Percentiles rank a stretch among this genome's conserved stretches.
Conservation (phyloP, 2,329 filamentous ascomycete species). For the Aspergillus floridensis region DNA sequence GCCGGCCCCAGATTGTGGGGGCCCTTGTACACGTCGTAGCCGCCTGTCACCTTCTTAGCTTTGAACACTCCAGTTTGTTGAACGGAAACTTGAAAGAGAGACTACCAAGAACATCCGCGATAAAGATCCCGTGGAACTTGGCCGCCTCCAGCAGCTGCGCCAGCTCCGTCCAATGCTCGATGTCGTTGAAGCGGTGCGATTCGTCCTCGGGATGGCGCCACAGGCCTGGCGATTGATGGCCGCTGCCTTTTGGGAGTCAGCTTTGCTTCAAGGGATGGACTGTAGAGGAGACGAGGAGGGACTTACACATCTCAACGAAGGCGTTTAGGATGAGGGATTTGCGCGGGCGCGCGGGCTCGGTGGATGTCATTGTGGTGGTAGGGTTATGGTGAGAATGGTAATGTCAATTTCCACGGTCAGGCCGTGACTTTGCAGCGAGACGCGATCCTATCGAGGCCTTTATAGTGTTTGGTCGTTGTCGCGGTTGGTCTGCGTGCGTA, state of each 20-base stretch:
- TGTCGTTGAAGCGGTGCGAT: slow-evolving; percentile 60
- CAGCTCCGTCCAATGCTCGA: slow-evolving; percentile 61
- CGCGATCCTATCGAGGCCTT: too few species aligned
- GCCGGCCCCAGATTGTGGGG: slow-evolving; percentile 59
- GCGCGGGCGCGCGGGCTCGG: slow-evolving; percentile 19
- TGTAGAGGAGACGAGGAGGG: slow-evolving; percentile 39
- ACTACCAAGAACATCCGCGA: slow-evolving; percentile 61
- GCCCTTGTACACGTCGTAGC: slow-evolving; percentile 68
- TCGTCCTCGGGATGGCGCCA: slow-evolving; percentile 65
- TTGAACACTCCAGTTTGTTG: fast-evolving
- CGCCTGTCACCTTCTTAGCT: slow-evolving; percentile 39
- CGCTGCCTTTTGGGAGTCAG: slow-evolving; percentile 38
- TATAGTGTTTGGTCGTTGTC: background rate
- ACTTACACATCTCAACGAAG: slow-evolving; percentile 30
- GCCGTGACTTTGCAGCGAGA: too few species aligned
- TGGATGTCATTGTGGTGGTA: background rate
- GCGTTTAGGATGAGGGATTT: too few species aligned
- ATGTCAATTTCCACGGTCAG: too few species aligned
- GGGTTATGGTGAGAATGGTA: background rate
- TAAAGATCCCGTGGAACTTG: slow-evolving; percentile 66
- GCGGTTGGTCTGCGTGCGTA: slow-evolving; percentile 4
- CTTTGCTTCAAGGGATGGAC: background rate
- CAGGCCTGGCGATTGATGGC: slow-evolving; percentile 56
- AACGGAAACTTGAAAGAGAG: too few species aligned
- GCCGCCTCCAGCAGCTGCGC: slow-evolving; percentile 60